A percentile compares a stretch with the other conserved stretches of the same genome.
Conservation (phyloP, 768 basidiomycete genomes). For the Mycena belliarum region DNA sequence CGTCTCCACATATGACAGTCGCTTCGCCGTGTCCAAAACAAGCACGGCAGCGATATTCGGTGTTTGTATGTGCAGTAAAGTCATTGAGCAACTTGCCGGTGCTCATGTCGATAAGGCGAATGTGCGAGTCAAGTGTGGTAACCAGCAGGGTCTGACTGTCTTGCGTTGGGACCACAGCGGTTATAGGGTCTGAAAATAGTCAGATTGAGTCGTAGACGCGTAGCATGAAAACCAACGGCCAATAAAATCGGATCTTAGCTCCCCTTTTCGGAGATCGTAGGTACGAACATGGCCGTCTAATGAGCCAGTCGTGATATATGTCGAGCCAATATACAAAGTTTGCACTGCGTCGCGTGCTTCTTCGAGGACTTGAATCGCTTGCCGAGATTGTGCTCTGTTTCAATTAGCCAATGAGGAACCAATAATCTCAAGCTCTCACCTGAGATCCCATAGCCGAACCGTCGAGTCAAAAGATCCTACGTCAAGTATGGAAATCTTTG, state of each 20-base stretch:
- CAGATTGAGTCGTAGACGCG: conserved; percentile 2
- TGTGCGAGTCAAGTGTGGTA: conserved; percentile 79
- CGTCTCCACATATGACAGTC: conserved; percentile 84
- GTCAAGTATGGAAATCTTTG: not conserved
- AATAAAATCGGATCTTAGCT: conserved; percentile 85
- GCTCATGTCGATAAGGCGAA: conserved; percentile 82
- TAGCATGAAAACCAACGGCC: conserved; percentile 62
- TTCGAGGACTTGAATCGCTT: conserved; percentile 87
- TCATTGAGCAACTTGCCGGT: conserved; percentile 86
- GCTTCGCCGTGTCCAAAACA: conserved; percentile 86
- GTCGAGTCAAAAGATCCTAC: conserved; percentile 94
- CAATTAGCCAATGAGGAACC: not conserved
- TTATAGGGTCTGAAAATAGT: conserved; percentile 71
- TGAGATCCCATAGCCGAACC: conserved; percentile 88
- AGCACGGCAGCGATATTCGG: conserved; percentile 75
- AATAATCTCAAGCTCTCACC: conserved; percentile 53
- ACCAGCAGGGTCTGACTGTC: conserved; percentile 82
- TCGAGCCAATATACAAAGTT: conserved; percentile 65
- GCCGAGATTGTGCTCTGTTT: conserved; percentile 68
- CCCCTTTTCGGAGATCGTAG: conserved; percentile 93
- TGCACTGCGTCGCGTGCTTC: conserved; percentile 90
- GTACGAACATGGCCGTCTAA: conserved; percentile 92
- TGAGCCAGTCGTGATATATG: conserved; percentile 76
- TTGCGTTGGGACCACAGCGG: conserved; percentile 76
- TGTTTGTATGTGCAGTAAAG: conserved; percentile 76